Evolutionary conservation across 1,139 yeast species (phyloP), one percentile per base, ranked within the genome.

Genomic region (Kodamaea derodonti): DNA sequence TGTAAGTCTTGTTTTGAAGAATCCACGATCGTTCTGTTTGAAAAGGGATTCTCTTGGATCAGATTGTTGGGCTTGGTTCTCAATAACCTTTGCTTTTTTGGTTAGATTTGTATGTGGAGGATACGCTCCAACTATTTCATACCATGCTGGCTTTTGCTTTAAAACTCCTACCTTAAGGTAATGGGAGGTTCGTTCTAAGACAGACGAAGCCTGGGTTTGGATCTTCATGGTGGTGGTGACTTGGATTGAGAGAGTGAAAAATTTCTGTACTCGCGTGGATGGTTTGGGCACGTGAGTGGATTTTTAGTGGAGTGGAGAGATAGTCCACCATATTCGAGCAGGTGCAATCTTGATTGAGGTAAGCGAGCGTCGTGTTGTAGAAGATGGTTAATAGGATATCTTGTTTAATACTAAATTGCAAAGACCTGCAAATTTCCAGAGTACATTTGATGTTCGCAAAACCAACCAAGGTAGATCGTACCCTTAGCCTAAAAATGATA

Each of bases 121-220:
- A 47, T 82, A 72, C 25, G 79, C 70, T 3, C 85, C 86, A 17
- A 90, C 85, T 9, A 84, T 88, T 44, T 82, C 79, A 58, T 74
- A 86, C 97, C 97, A 90, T 1, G 81, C 81, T 3, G 97, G 97
- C 49, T 84, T 84, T 23, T 72, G 62, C 26, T 61, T 67, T 37
- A 85, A 67, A 24, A 82, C 68, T 4, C 92, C 90, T 0, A 84
- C 71, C 46, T 69, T 70, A 45, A 86, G 62, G 49, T 78, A 79
- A 34, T 82, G 80, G 2, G 94, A 80, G 0, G 95, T 84, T 50
- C 88, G 75, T 54, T 83, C 85, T 34, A 87, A 72, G 14, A 88
- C 85, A 39, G 76, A 74, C 27, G 78, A 69, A 20, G 95, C 94
- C 43, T 73, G 69, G 14, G 72, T 71, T 52, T 82, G 87, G 39